phyloP scores from a whole-genome alignment of 2,329 filamentous ascomycete species.

The Colletotrichum zoysiae region DNA sequence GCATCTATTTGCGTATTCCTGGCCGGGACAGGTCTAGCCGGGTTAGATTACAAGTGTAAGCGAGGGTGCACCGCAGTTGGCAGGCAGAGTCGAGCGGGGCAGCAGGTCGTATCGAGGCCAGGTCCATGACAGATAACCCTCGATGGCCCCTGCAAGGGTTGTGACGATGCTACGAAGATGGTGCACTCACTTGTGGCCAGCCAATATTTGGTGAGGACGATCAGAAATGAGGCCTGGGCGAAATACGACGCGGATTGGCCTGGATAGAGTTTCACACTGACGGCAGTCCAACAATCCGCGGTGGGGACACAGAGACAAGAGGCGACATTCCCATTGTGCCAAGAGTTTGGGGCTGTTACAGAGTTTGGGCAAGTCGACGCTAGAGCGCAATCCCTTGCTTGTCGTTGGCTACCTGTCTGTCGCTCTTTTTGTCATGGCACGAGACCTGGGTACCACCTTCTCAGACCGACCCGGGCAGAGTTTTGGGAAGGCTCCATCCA shows the following conservation, averaged over 20 bases:
- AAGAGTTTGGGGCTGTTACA: constrained; percentile 42
- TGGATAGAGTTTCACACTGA: constrained; percentile 25
- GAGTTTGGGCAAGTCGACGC: constrained; percentile 20
- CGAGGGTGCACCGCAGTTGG: constrained; percentile 29
- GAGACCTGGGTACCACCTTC: neutral
- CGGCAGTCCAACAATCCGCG: constrained; percentile 34
- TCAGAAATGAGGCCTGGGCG: constrained; percentile 32
- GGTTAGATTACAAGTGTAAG: constrained; percentile 30
- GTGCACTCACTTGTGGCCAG: constrained; percentile 19
- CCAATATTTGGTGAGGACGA: constrained; percentile 14
- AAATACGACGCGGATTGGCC: constrained; percentile 21
- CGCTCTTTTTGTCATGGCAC: neutral
- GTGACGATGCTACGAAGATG: constrained; percentile 11
- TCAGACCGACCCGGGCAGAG: constrained; percentile 1
- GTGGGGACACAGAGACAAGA: constrained; percentile 25
- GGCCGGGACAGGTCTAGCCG: constrained; percentile 26
- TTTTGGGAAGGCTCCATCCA: neutral
- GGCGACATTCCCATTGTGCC: constrained; percentile 18
- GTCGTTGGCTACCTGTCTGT: neutral
- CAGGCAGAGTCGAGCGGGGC: constrained; percentile 35
- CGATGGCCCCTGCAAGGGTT: constrained; percentile 22
- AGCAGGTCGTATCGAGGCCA: constrained; percentile 9
- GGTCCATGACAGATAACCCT: constrained; percentile 7
- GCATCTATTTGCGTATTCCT: constrained; percentile 30
- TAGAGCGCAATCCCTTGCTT: constrained; percentile 24